A percentile compares a stretch with the other conserved stretches of the same genome.
These are phyloP conservation scores for Mycena pura DNA, from an alignment of 768 basidiomycete species.

Conservation along the genomic window DNA sequence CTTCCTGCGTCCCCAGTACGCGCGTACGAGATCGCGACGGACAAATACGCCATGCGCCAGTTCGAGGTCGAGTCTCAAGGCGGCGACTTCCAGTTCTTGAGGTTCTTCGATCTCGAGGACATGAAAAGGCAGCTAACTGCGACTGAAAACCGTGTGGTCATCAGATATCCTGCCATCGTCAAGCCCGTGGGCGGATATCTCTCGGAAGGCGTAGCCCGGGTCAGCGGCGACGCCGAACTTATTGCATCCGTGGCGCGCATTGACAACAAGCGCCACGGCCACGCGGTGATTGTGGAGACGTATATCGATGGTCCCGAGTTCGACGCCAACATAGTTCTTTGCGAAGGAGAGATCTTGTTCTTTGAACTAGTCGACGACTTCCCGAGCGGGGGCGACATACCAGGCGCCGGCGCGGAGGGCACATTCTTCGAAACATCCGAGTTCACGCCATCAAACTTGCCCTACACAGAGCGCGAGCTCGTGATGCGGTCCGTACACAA, in stretches of 20 bases:
- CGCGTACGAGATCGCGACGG: constrained; percentile 16
- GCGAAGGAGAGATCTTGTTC: constrained; percentile 15
- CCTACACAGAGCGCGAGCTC: constrained; percentile 3
- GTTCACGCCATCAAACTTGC: constrained; percentile 15
- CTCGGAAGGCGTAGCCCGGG: constrained; percentile 18
- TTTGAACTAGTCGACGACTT: constrained; percentile 21
- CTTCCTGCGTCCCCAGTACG: constrained; percentile 13
- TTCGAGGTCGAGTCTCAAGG: constrained; percentile 15
- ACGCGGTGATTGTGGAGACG: constrained; percentile 17
- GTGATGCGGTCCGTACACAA: constrained; percentile 8
- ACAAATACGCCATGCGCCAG: constrained; percentile 16
- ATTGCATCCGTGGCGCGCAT: constrained; percentile 11
- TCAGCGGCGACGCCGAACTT: constrained; percentile 14
- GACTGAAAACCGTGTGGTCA: background rate
- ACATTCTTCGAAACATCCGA: constrained; percentile 24
- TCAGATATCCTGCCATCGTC: constrained; percentile 16
- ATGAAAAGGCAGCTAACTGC: background rate
- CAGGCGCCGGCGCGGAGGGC: background rate
- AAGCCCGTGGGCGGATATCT: constrained; percentile 19
- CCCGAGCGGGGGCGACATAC: constrained; percentile 11
- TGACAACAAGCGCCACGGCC: constrained; percentile 14
- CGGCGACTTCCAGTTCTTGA: constrained; percentile 14
- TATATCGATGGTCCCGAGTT: constrained; percentile 21
- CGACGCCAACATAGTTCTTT: constrained; percentile 17
- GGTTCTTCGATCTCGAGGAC: constrained; percentile 1